A percentile compares a stretch with the other conserved stretches of the same genome.
phyloP scores from a whole-genome alignment of 164 flowering plant genomes.

The Magnolia officinalis region DNA sequence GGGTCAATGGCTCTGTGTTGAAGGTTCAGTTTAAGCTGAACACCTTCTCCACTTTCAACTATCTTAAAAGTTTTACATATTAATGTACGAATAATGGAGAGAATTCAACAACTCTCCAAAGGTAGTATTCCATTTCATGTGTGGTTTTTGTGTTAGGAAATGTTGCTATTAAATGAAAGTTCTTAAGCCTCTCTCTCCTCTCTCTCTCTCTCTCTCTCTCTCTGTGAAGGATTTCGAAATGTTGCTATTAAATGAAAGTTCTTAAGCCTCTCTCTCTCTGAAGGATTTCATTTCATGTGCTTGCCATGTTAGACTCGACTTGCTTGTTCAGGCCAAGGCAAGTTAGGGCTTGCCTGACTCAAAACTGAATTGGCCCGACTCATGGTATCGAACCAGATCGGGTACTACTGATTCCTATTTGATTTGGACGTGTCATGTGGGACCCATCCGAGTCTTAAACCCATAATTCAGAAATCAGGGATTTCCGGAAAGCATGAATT shows the following conservation, averaged over 20 bases:
- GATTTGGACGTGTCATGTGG: no score
- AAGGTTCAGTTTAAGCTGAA: not conserved
- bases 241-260: not conserved
- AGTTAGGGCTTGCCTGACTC: not conserved
- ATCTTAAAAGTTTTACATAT: not conserved
- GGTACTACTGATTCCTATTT: no score
- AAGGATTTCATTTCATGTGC: not conserved
- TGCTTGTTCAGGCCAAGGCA: no score
- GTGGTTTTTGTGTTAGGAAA: not conserved
- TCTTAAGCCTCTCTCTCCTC: not conserved
- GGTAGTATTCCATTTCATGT: not conserved
- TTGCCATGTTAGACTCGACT: no score
- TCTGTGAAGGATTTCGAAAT: not conserved
- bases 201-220: no score
- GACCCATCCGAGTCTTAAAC: no score
- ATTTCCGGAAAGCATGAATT: no score
- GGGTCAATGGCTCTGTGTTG: slow-evolving; percentile 26
- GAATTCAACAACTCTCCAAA: not conserved
- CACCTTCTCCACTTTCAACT: not conserved
- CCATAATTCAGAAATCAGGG: no score
- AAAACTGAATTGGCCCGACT: not conserved
- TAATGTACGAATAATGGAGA: not conserved
- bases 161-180: not conserved
- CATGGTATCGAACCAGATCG: not conserved
- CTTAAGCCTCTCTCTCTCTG: not conserved